These are phyloP conservation scores for Leishmania mexicana DNA, from an alignment of 208 protist species.

Conservation along the genomic window DNA sequence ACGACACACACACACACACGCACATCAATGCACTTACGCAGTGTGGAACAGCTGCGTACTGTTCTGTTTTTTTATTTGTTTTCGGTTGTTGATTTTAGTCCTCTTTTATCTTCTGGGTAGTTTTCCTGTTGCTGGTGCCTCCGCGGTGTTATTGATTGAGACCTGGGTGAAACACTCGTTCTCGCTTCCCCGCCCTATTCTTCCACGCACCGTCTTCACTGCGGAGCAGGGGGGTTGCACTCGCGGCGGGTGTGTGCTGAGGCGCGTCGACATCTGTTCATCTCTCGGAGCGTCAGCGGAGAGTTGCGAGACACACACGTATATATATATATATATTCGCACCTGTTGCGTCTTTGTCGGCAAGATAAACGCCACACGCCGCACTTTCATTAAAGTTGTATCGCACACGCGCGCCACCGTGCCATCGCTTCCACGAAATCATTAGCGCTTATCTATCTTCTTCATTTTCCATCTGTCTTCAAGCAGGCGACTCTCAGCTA, in stretches of 20 bases:
- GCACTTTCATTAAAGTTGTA: neutral
- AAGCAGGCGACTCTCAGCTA: neutral
- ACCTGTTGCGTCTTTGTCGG: neutral
- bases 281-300: neutral
- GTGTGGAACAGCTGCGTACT: conserved; percentile 5
- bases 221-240: neutral
- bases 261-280: neutral
- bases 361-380: neutral
- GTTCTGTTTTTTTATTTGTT: conserved; percentile 14
- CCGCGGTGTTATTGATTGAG: neutral
- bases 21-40: neutral
- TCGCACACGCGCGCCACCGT: neutral
- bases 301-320: neutral
- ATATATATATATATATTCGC: neutral
- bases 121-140: neutral
- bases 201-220: neutral
- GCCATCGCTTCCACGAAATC: neutral
- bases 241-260: neutral
- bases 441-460: neutral
- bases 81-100: neutral
- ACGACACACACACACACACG: neutral
- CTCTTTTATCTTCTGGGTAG: neutral
- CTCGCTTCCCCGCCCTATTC: neutral
- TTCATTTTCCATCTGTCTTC: neutral
- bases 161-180: too few relatives aligned